These are phyloP conservation scores for Paracoccidioides lutzii DNA, from an alignment of 2,329 filamentous ascomycete genomes.

Conservation along the genomic window DNA sequence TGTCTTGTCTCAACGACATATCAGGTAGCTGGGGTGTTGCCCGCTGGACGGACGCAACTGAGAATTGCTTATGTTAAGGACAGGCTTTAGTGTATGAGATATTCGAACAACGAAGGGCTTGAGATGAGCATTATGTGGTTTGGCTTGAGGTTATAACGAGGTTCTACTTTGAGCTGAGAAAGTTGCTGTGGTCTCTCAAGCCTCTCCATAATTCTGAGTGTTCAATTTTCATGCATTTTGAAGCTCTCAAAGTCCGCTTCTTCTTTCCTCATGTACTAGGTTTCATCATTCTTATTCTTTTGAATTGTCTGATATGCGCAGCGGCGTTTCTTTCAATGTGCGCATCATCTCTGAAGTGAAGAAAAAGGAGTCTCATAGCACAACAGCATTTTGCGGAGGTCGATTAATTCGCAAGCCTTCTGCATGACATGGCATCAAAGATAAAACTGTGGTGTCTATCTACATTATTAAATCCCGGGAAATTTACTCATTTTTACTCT, in stretches of 20 bases:
- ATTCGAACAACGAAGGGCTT: constrained; percentile 28
- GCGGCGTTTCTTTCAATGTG: too few relatives aligned
- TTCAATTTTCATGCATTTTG: too few relatives aligned
- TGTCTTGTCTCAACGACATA: constrained; percentile 27
- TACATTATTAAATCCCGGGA: constrained; percentile 39
- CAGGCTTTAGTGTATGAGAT: constrained; percentile 31
- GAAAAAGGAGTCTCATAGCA: too few relatives aligned
- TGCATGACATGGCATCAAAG: constrained; percentile 26
- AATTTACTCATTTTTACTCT: constrained; percentile 34
- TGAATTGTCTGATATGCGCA: too few relatives aligned
- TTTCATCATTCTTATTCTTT: too few relatives aligned
- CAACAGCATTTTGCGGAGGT: constrained; percentile 28
- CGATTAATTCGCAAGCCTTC: constrained; percentile 31
- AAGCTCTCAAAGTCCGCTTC: too few relatives aligned
- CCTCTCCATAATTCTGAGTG: too few relatives aligned
- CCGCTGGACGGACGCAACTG: constrained; percentile 23
- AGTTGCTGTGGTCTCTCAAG: constrained; percentile 11
- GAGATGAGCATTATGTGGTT: constrained; percentile 28
- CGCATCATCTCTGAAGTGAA: too few relatives aligned
- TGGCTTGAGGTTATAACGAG: constrained; percentile 39
- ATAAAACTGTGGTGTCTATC: constrained; percentile 33
- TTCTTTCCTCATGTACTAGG: too few relatives aligned
- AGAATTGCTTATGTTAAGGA: constrained; percentile 28
- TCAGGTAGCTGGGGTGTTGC: constrained; percentile 22
- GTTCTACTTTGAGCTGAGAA: constrained; percentile 35